Base-by-base conservation (phyloP, 768 basidiomycete genomes). In the Russula vinacea region DNA sequence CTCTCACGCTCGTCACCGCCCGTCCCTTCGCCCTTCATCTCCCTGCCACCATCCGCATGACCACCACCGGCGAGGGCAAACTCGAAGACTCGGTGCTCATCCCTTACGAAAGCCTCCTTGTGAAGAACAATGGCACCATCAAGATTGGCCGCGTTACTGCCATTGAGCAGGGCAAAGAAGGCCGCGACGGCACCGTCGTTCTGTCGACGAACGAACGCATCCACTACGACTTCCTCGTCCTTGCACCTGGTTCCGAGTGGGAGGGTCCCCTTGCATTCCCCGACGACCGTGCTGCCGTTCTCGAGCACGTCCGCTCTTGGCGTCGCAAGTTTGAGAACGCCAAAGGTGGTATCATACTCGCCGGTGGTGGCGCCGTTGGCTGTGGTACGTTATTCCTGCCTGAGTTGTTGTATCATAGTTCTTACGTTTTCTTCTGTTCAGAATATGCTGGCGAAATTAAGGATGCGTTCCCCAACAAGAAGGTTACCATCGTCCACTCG, bases 401-500 rank as follows among this genome's bases (percentile, higher is more conserved):
- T 44, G 9, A 26, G 1, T 17, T 32, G 7, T n/a, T n/a, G 35
- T 39, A 35, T 33, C 19, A 3, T n/a, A 44, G 10, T 52, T 45
- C 11, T 14, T 42, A n/a, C 13, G 17, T 45, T 2, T 19, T 52
- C 8, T 17, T 17, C 29, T 11, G 45, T 47, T n/a, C 55, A 81
- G 81, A 83, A 63, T 67, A 76, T 14, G 76, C 78, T 0, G 81
- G 80, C 13, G 81, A 82, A 73, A 70, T 82, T 44, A 74, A 73
- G 33, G 78, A 82, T 50, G 69, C 70, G 2, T 78, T 74, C 59
- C 78, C 80, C 5, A 76, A 61, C 32, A 77, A 73, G 71, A 85
- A 81, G 65, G 78, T 89, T 17, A 86, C 86, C 19, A 78, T 90
- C 52, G 80, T 90, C 11, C 88, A 89, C 13, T 76, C 78, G 32